These are phyloP conservation scores for Solanum ossicruentum DNA, from an alignment of 257 asterid species.

Conservation along the genomic window DNA sequence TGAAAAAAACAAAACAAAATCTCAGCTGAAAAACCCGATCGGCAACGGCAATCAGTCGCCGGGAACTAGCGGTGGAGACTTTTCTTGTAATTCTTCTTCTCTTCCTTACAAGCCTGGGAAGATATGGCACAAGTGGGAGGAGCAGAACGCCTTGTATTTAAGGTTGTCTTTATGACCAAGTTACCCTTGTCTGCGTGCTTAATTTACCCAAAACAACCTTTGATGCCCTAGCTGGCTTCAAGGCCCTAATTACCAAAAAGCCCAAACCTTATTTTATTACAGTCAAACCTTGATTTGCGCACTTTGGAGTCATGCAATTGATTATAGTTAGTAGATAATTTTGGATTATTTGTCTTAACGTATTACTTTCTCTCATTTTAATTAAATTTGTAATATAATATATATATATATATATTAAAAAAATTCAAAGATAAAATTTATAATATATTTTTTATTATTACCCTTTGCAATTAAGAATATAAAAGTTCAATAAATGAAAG, in stretches of 20 bases:
- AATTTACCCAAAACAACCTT: neutral
- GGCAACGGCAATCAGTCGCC: neutral
- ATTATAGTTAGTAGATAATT: neutral
- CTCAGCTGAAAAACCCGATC: neutral
- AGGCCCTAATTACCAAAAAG: neutral
- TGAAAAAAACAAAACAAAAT: neutral
- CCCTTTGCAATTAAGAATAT: too few species aligned
- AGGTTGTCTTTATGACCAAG: neutral
- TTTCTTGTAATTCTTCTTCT: neutral
- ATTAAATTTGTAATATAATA: too few species aligned
- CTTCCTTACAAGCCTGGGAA: neutral
- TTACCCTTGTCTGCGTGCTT: neutral
- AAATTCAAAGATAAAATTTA: too few species aligned
- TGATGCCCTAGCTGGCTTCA: neutral
- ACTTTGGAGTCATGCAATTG: neutral
- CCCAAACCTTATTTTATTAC: neutral
- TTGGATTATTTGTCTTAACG: neutral
- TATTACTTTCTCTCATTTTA: too few species aligned
- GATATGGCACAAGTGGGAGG: neutral
- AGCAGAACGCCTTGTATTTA: neutral
- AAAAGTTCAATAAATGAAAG: too few species aligned
- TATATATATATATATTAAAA: too few species aligned
- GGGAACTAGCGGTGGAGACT: neutral
- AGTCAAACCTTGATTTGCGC: neutral
- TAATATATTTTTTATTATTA: too few species aligned